Evolutionary conservation across 2,329 filamentous ascomycete genomes (phyloP).

Genomic region (Emergomyces pasteurianus): DNA sequence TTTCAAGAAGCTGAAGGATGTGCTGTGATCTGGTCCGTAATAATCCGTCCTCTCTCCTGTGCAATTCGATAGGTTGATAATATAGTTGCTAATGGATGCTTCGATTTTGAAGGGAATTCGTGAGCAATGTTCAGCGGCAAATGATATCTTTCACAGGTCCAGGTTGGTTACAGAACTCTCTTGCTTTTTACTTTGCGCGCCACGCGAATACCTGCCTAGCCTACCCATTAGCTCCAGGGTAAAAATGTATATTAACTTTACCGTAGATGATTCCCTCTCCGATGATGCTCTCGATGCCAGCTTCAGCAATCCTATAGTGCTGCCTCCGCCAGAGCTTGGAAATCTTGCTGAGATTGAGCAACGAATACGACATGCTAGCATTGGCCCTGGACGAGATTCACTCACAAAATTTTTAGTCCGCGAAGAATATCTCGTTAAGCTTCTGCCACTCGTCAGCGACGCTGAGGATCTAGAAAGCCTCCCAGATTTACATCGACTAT

Average conservation of each 20-base stretch:
- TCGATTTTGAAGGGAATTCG: slow-evolving; percentile 60
- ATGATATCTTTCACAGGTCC: slow-evolving; percentile 50
- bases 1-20: slow-evolving; percentile 97
- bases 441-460: slow-evolving; percentile 74
- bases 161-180: slow-evolving; percentile 38
- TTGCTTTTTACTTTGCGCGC: slow-evolving; percentile 11
- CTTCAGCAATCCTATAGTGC: slow-evolving; percentile 53
- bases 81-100: slow-evolving; percentile 14
- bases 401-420: slow-evolving; percentile 75
- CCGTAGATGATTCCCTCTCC: slow-evolving; percentile 67
- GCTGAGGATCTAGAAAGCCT: slow-evolving; percentile 88
- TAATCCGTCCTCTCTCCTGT: slow-evolving; percentile 2
- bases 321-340: slow-evolving; percentile 69
- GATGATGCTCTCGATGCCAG: slow-evolving; percentile 70
- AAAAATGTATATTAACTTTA: neutral
- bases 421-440: slow-evolving; percentile 76
- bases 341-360: slow-evolving; percentile 76
- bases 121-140: slow-evolving; percentile 71
- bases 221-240: neutral
- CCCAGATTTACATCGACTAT: slow-evolving; percentile 74
- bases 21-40: slow-evolving; percentile 69
- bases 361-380: slow-evolving; percentile 65
- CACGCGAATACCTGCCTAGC: slow-evolving; percentile 2
- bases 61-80: slow-evolving; percentile 1
- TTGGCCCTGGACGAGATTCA: slow-evolving; percentile 62